Base-by-base conservation (phyloP, 2,329 filamentous ascomycete species). In the Talaromyces marneffei region DNA sequence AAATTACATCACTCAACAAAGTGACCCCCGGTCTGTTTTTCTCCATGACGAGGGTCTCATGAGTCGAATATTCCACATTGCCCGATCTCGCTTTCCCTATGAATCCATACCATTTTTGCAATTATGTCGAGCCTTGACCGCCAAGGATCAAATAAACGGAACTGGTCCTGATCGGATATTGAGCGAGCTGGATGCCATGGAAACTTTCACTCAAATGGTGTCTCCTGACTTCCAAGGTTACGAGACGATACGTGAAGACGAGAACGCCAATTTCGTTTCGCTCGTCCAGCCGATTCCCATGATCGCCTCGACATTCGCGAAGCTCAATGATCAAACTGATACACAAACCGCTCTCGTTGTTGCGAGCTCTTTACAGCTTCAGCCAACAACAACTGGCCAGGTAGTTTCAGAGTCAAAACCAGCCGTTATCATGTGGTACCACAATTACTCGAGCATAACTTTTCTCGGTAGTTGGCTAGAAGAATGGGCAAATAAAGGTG, bases 61-160 rank as follows among this genome's bases (percentile, higher is more conserved):
- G 69, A 80, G 78, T 29, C 73, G 75, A 18, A 74, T 89, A 64
- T 85, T 96, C 33, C 79, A 84, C 55, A 84, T 89, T 70, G 86
- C 92, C 6, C 82, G 88, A 46, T 83, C 85, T 63, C 87, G 93
- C 60, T 97, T 92, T 70, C 93, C 93, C 0, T 93, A 90, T 73
- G 93, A 97, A 75, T 87, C 90, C 52, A 75, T 87, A 2, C 91
- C 92, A 0, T 91, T 96, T 68, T 76, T 95, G 63, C 85, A 83
- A 58, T 78, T 95, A 40, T 88, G 86, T 70, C 86, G 86, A 60
- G 84, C 83, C 40, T 76, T 96, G 16, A 83, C 82, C 7, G 75
- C 75, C 62, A 78, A 75, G 23, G 73, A 78, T 37, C 69, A 76
- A 31, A 71, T 78, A 23, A 75, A 75, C 53, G 74, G 77, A 18